Percentiles rank a stretch among this genome's conserved stretches.
phyloP scores from a whole-genome alignment of 2,329 filamentous ascomycete genomes.

The Pestalotiopsis sp. region DNA sequence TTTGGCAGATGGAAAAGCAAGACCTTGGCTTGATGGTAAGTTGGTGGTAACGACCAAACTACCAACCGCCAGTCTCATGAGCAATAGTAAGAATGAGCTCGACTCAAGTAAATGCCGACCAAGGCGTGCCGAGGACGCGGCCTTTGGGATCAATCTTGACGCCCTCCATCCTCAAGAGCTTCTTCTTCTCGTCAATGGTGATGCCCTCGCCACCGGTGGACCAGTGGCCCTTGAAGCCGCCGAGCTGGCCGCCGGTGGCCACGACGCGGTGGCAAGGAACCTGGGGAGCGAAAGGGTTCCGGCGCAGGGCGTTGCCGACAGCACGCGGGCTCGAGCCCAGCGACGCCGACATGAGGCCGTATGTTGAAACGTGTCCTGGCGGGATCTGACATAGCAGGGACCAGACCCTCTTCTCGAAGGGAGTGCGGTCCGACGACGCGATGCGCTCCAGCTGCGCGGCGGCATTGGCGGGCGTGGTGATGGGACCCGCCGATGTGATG shows the following conservation, averaged over 20 bases:
- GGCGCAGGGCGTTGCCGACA: constrained; percentile 54
- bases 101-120: constrained; percentile 40
- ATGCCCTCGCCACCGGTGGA: constrained; percentile 62
- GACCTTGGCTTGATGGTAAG: background rate
- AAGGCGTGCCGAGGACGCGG: constrained; percentile 61
- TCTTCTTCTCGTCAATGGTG: constrained; percentile 66
- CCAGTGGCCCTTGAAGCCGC: constrained; percentile 72
- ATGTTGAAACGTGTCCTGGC: constrained; percentile 74
- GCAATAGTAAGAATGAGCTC: background rate
- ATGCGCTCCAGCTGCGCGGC: constrained; percentile 47
- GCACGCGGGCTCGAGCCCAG: constrained; percentile 42
- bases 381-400: constrained; percentile 77
- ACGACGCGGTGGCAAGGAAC: constrained; percentile 84
- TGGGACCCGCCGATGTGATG: constrained; percentile 5
- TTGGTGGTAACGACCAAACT: background rate
- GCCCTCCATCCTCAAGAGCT: constrained; percentile 64
- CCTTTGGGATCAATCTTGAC: constrained; percentile 64
- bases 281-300: constrained; percentile 80
- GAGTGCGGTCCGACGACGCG: constrained; percentile 44
- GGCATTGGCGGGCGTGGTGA: constrained; percentile 30
- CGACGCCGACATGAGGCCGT: constrained; percentile 67
- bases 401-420: constrained; percentile 69
- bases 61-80: background rate
- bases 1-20: too few relatives aligned
- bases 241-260: constrained; percentile 70